phyloP scores from a whole-genome alignment of 2,329 filamentous ascomycete genomes.

The Camillea tinctor region DNA sequence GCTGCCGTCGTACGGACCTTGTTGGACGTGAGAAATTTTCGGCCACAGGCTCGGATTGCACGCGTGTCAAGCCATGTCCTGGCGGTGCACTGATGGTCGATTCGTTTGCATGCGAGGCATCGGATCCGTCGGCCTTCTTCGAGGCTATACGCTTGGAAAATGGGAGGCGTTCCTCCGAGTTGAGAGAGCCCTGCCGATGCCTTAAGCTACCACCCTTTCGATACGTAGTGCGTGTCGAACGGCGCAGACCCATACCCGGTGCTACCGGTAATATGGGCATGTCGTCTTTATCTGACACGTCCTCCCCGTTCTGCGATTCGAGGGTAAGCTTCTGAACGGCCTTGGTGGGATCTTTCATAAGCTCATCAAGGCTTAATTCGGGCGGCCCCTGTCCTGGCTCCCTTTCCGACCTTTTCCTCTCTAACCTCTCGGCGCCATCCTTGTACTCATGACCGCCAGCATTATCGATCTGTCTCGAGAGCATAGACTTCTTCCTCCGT shows the following conservation, averaged over 20 bases:
- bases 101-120: conserved; percentile 30
- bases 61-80: conserved; percentile 56
- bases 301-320: conserved; percentile 47
- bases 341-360: conserved; percentile 76
- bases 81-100: conserved; percentile 46
- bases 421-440: conserved; percentile 79
- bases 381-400: conserved; percentile 45
- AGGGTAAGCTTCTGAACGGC: conserved; percentile 68
- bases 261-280: conserved; percentile 82
- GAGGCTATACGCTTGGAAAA: conserved; percentile 71
- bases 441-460: conserved; percentile 64
- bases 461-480: conserved; percentile 86
- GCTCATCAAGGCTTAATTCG: conserved; percentile 72
- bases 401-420: conserved; percentile 66
- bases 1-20: conserved; percentile 46
- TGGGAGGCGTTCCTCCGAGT: conserved; percentile 71
- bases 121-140: conserved; percentile 60
- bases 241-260: conserved; percentile 74
- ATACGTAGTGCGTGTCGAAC: conserved; percentile 91
- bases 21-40: conserved; percentile 65
- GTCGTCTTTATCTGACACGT: conserved; percentile 58
- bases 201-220: conserved; percentile 81
- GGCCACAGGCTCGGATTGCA: conserved; percentile 67
- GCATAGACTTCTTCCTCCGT: conserved; percentile 89
- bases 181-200: conserved; percentile 78